A percentile compares a stretch with the other conserved stretches of the same genome.
Evolutionary conservation across 208 protist species (phyloP).

Genomic region (Leishmania turanica): DNA sequence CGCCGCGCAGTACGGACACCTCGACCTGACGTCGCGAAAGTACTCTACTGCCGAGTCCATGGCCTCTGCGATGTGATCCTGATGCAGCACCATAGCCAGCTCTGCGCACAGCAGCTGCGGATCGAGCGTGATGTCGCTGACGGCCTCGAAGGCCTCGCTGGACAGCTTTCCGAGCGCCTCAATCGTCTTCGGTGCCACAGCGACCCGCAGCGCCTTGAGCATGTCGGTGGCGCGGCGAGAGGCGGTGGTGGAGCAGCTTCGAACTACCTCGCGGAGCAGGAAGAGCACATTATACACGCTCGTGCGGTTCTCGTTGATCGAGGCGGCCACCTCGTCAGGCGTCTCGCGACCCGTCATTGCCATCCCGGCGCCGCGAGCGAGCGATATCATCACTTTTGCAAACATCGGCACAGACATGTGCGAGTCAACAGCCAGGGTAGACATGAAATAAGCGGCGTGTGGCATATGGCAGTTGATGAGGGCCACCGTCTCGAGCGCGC

Average conservation of each 20-base stretch:
- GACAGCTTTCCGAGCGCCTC: constrained; percentile 87
- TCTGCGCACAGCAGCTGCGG: constrained; percentile 91
- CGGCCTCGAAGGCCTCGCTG: constrained; percentile 69
- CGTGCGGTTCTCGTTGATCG: constrained; percentile 57
- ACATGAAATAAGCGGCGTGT: constrained; percentile 89
- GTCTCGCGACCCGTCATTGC: constrained; percentile 82
- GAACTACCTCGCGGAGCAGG: constrained; percentile 84
- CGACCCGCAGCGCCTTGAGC: constrained; percentile 81
- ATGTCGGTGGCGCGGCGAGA: constrained; percentile 80
- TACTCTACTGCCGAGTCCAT: constrained; percentile 81
- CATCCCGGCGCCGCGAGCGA: constrained; percentile 81
- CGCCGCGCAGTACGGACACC: constrained; percentile 79
- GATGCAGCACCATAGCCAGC: constrained; percentile 90
- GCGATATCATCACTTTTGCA: constrained; percentile 84
- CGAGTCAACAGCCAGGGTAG: constrained; percentile 79
- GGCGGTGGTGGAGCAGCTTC: constrained; percentile 78
- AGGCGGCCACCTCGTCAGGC: constrained; percentile 73
- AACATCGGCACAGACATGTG: constrained; percentile 92
- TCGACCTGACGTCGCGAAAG: constrained; percentile 71
- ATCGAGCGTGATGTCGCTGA: constrained; percentile 65
- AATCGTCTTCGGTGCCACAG: constrained; percentile 78
- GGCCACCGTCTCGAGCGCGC: constrained; percentile 75
- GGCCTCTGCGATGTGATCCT: constrained; percentile 81
- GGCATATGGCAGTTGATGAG: constrained; percentile 90
- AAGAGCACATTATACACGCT: constrained; percentile 93